A percentile compares a stretch with the other conserved stretches of the same genome.
Conservation (phyloP, 2,329 filamentous ascomycete species). For the Colletotrichum spaethianum region DNA sequence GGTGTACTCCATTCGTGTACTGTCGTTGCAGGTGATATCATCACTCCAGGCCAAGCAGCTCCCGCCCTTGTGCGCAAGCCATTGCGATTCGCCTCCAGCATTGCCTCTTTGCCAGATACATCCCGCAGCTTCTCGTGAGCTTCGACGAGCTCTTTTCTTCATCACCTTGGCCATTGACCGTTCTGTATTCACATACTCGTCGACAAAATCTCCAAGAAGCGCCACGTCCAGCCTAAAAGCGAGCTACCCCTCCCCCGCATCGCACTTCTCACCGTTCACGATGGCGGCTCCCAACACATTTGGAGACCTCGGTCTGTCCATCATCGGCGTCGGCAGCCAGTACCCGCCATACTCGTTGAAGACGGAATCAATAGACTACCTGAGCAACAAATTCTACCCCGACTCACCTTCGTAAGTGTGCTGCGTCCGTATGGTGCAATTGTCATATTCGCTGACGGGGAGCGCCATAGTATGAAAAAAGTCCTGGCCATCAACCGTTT, state of each 20-base stretch:
- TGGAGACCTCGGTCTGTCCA: constrained; percentile 70
- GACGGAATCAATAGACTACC: constrained; percentile 63
- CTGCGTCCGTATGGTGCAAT: constrained; percentile 70
- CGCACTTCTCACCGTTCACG: not conserved
- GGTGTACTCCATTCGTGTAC: not conserved
- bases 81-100: constrained; percentile 15
- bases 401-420: constrained; percentile 69
- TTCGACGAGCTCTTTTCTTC: constrained; percentile 2
- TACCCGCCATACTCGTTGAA: constrained; percentile 72
- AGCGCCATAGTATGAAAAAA: constrained; percentile 69
- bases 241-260: constrained; percentile 38
- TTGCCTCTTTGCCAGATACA: not conserved
- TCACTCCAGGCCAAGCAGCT: constrained; percentile 14
- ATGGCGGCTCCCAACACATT: constrained; percentile 61
- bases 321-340: constrained; percentile 71
- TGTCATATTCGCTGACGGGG: not conserved
- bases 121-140: constrained; percentile 3
- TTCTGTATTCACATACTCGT: not conserved
- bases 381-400: constrained; percentile 71
- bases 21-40: constrained; percentile 36
- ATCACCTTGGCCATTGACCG: constrained; percentile 3
- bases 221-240: not conserved
- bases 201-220: not conserved
- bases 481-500: constrained; percentile 74
- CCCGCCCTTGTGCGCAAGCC: not conserved